These are phyloP conservation scores for Claviceps africana DNA, from an alignment of 2,329 filamentous ascomycete species.

Conservation along the genomic window DNA sequence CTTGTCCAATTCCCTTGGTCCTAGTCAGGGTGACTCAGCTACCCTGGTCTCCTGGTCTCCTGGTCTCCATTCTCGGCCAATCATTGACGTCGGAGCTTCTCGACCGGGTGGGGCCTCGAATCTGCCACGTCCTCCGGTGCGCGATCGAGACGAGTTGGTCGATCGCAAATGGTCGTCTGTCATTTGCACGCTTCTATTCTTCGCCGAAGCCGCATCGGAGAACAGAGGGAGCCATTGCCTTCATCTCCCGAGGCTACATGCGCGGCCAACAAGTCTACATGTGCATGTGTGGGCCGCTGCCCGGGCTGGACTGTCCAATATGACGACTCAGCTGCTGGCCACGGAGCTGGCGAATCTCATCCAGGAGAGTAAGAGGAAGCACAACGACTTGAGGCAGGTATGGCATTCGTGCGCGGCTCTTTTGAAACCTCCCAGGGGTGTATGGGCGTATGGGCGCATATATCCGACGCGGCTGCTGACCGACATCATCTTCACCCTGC, in stretches of 20 bases:
- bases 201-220: not conserved
- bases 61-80: not conserved
- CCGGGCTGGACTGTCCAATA: constrained; percentile 30
- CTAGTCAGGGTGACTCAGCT: not conserved
- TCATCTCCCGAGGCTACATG: constrained; percentile 13
- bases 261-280: constrained; percentile 10
- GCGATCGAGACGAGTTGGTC: not conserved
- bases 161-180: not conserved
- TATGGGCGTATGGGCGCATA: not conserved
- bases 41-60: no score
- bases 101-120: constrained; percentile 1
- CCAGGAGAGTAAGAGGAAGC: constrained; percentile 90
- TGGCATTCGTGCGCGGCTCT: not conserved
- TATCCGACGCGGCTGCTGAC: not conserved
- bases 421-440: no score
- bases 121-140: constrained; percentile 4
- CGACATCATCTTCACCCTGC: not conserved
- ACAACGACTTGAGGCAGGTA: constrained; percentile 75
- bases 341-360: constrained; percentile 82
- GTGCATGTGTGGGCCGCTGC: constrained; percentile 13
- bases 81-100: not conserved
- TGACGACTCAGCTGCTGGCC: constrained; percentile 83
- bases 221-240: not conserved
- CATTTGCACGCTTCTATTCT: not conserved
- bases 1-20: not conserved